Percentiles rank a stretch among this genome's conserved stretches.
Conservation (phyloP, 441 rosid species). For the Euphorbia corollata region DNA sequence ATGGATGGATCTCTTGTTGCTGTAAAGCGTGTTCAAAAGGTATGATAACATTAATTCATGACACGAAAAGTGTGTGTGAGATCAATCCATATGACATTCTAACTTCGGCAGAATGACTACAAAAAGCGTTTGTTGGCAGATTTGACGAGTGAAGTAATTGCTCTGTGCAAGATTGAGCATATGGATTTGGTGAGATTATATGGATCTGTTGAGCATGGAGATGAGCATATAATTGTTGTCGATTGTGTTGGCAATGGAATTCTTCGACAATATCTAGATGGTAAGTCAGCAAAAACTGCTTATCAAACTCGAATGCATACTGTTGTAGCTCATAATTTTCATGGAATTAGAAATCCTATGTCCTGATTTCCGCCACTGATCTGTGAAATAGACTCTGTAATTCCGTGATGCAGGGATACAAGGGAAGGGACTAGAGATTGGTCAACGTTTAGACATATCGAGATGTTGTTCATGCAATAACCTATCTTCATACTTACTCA, state of each 20-base stretch:
- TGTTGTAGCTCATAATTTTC: too few species aligned
- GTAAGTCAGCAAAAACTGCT: conserved; percentile 34
- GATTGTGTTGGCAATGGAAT: conserved; percentile 69
- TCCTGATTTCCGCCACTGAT: too few species aligned
- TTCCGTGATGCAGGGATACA: conserved; percentile 33
- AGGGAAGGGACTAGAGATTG: conserved; percentile 58
- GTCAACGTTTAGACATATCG: conserved; percentile 74
- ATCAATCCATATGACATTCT: background rate
- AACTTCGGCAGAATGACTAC: conserved; percentile 39
- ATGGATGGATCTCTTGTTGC: conserved; percentile 78
- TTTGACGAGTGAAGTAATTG: conserved; percentile 69
- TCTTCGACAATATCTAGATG: conserved; percentile 74
- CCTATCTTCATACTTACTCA: conserved; percentile 77
- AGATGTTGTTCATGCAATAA: conserved; percentile 86
- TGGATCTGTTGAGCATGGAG: conserved; percentile 60
- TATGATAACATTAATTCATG: conserved; percentile 7
- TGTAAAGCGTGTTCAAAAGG: conserved; percentile 79
- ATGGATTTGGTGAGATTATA: conserved; percentile 64
- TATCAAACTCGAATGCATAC: background rate
- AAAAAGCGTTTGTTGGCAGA: conserved; percentile 41
- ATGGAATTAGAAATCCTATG: too few species aligned
- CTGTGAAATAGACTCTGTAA: background rate
- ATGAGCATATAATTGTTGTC: conserved; percentile 59
- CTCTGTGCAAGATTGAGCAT: conserved; percentile 88
- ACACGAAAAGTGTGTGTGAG: background rate